Evolutionary conservation across 352 stramenopile genomes (phyloP).

Genomic region (Pythium coloratum): DNA sequence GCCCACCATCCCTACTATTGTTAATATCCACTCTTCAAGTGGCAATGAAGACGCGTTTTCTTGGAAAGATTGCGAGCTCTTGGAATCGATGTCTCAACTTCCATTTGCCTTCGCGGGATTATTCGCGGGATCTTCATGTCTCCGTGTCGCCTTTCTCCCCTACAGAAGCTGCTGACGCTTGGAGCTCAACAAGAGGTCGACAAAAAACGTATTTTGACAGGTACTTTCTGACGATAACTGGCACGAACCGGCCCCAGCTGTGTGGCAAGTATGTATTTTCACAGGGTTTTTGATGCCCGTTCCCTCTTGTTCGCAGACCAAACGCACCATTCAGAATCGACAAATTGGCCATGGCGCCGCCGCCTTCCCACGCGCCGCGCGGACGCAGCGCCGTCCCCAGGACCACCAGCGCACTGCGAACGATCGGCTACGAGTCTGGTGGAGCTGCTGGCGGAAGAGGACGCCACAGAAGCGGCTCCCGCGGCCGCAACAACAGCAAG

Average conservation of each 20-base stretch:
- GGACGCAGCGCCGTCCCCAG: not conserved
- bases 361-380: conserved; percentile 1
- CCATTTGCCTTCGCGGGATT: not conserved
- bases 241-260: not conserved
- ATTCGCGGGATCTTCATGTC: not conserved
- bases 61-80: not conserved
- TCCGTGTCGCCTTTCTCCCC: not conserved
- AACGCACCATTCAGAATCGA: not conserved
- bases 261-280: conserved; percentile 1
- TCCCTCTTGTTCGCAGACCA: not conserved
- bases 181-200: not conserved
- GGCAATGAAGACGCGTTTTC: conserved; percentile 2
- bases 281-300: conserved; percentile 6
- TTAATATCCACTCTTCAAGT: not conserved
- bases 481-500: not conserved
- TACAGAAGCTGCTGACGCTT: not conserved
- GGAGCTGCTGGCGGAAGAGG: not conserved
- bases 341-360: not conserved
- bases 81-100: not conserved
- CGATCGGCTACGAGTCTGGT: not conserved
- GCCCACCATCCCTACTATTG: not conserved
- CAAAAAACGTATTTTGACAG: not conserved
- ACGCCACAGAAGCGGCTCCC: not conserved
- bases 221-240: not conserved
- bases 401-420: not conserved